Percentiles rank a stretch among this genome's conserved stretches.
Evolutionary conservation across 106 monocot species (phyloP).

Genomic region (Acorus gramineus): DNA sequence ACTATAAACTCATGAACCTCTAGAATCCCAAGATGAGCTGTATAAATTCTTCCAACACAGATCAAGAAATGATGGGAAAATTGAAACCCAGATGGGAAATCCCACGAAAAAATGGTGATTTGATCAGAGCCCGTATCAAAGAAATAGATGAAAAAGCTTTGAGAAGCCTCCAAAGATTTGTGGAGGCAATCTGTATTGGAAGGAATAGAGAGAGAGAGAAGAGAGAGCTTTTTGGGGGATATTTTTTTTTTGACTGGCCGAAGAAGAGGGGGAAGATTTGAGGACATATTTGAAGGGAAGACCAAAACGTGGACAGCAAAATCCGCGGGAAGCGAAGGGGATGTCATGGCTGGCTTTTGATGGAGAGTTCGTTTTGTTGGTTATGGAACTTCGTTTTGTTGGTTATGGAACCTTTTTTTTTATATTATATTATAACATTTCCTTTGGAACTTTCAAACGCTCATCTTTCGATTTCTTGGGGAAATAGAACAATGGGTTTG

Average conservation of each 20-base stretch:
- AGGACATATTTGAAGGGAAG: constrained; percentile 8
- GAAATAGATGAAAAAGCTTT: not conserved
- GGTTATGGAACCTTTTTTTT: too few species aligned
- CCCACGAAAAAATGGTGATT: not conserved
- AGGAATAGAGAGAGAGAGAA: not conserved
- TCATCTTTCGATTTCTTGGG: too few species aligned
- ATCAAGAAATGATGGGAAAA: not conserved
- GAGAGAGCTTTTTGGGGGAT: not conserved
- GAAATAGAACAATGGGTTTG: too few species aligned
- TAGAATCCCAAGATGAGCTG: not conserved
- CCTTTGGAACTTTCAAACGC: too few species aligned
- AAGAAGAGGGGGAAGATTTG: constrained; percentile 2
- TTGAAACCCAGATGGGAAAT: not conserved
- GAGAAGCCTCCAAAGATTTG: not conserved
- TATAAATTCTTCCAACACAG: not conserved
- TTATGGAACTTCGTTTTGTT: too few species aligned
- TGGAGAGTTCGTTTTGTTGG: too few species aligned
- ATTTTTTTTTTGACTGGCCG: not conserved
- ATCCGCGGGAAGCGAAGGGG: constrained; percentile 2
- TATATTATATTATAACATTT: too few species aligned
- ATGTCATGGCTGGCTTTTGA: too few species aligned
- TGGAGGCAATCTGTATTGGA: not conserved
- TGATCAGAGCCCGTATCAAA: not conserved
- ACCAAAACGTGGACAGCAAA: constrained; percentile 8
- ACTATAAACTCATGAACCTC: not conserved